Evolutionary conservation across 2,329 filamentous ascomycete species (phyloP).

Genomic region (Zarea fungicola): DNA sequence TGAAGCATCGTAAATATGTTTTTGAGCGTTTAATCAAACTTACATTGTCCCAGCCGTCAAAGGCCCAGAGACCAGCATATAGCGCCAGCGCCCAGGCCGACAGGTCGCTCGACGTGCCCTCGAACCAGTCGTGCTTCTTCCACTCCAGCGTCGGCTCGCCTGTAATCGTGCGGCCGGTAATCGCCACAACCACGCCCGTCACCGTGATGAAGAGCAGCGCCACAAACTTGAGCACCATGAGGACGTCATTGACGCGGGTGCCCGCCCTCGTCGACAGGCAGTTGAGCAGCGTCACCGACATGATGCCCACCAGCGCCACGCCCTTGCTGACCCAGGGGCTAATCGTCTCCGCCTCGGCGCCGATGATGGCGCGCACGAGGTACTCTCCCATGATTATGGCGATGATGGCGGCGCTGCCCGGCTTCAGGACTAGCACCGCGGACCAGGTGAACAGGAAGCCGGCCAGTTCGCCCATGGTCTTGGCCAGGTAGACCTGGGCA

Average conservation of each 20-base stretch:
- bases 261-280: constrained; percentile 86
- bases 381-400: constrained; percentile 98
- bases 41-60: constrained; percentile 98
- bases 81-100: constrained; percentile 90
- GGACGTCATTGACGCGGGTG: constrained; percentile 79
- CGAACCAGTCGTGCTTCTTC: constrained; percentile 86
- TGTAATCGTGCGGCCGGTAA: constrained; percentile 74
- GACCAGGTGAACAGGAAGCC: constrained; percentile 98
- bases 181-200: constrained; percentile 81
- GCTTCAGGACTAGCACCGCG: constrained; percentile 88
- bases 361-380: constrained; percentile 79
- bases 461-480: constrained; percentile 90
- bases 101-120: constrained; percentile 71
- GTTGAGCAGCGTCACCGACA: constrained; percentile 77
- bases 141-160: constrained; percentile 75
- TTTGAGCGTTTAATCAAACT: constrained; percentile 29
- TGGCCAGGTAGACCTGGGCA: constrained; percentile 86
- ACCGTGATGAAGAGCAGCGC: constrained; percentile 82
- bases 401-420: constrained; percentile 88
- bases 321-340: constrained; percentile 87
- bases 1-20: neutral
- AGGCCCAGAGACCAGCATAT: constrained; percentile 95
- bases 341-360: constrained; percentile 75
- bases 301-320: constrained; percentile 72
- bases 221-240: constrained; percentile 97